These are phyloP conservation scores for Prillingera fragicola DNA, from an alignment of 1,284 basidiomycete genomes.

Conservation along the genomic window DNA sequence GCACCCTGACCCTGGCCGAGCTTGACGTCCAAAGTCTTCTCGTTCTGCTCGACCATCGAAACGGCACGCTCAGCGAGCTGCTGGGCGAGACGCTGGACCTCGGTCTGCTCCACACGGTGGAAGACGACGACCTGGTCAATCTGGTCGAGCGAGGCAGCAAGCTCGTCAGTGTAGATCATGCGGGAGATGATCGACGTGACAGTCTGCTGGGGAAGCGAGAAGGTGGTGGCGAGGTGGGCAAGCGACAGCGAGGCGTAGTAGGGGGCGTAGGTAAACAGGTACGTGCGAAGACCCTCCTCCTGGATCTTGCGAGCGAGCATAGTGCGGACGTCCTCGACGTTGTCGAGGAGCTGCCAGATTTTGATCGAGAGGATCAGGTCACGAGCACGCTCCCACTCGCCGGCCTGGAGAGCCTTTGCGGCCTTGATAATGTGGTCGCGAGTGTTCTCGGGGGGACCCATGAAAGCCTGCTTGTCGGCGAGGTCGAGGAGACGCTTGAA, in stretches of 20 bases:
- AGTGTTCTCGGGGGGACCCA: slow-evolving; percentile 96
- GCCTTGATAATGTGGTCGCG: slow-evolving; percentile 99
- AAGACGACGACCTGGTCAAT: slow-evolving; percentile 80
- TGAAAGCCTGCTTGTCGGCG: slow-evolving; percentile 95
- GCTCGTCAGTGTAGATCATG: slow-evolving; percentile 99
- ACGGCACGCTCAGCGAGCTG: slow-evolving; percentile 83
- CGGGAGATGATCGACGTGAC: slow-evolving; percentile 92
- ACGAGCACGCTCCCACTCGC: slow-evolving; percentile 93
- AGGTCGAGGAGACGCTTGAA: slow-evolving; percentile 95
- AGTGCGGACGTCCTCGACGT: slow-evolving; percentile 78
- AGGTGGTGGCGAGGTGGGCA: slow-evolving; percentile 76
- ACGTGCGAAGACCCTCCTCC: slow-evolving; percentile 93
- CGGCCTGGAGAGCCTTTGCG: slow-evolving; percentile 89
- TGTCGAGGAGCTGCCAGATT: slow-evolving; percentile 95
- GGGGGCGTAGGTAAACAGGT: slow-evolving; percentile 96
- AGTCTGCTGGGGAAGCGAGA: slow-evolving; percentile 69
- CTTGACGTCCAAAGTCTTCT: slow-evolving; percentile 87
- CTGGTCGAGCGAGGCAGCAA: slow-evolving; percentile 88
- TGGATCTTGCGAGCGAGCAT: slow-evolving; percentile 93
- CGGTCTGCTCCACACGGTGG: slow-evolving; percentile 79
- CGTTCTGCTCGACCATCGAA: slow-evolving; percentile 87
- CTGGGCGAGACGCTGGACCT: slow-evolving; percentile 83
- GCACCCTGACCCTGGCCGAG: slow-evolving; percentile 64
- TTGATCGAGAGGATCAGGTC: slow-evolving; percentile 94
- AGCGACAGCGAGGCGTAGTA: slow-evolving; percentile 91